These are phyloP conservation scores for Ephemerocybe angulata DNA, from an alignment of 768 basidiomycete genomes.

Conservation along the genomic window DNA sequence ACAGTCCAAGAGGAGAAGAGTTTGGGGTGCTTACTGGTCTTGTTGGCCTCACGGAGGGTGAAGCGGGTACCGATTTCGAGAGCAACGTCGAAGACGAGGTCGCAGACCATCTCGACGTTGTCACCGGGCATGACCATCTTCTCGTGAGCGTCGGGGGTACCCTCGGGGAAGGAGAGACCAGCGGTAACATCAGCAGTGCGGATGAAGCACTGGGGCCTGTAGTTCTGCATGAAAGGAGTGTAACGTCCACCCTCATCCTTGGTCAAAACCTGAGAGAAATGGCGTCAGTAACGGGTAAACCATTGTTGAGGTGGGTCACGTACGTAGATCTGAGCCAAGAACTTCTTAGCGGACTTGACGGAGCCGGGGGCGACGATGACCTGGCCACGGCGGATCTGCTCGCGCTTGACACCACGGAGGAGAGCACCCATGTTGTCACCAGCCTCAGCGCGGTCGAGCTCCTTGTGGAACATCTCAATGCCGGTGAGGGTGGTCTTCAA, in stretches of 20 bases:
- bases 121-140: slow-evolving; percentile 99
- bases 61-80: slow-evolving; percentile 88
- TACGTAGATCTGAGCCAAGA: slow-evolving; percentile 90
- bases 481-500: slow-evolving; percentile 95
- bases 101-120: slow-evolving; percentile 90
- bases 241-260: slow-evolving; percentile 90
- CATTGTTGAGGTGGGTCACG: slow-evolving; percentile 20
- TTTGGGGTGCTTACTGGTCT: slow-evolving; percentile 61
- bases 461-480: slow-evolving; percentile 96
- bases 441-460: slow-evolving; percentile 95
- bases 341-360: slow-evolving; percentile 92
- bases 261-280: slow-evolving; percentile 58
- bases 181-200: slow-evolving; percentile 94
- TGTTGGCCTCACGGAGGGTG: slow-evolving; percentile 92
- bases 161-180: slow-evolving; percentile 80
- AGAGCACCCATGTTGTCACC: slow-evolving; percentile 99
- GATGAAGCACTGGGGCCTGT: slow-evolving; percentile 92
- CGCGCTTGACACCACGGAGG: slow-evolving; percentile 94
- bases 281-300: background rate
- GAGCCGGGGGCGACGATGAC: slow-evolving; percentile 85
- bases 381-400: slow-evolving; percentile 91
- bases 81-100: slow-evolving; percentile 80
- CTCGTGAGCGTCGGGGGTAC: slow-evolving; percentile 72
- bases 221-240: slow-evolving; percentile 90
- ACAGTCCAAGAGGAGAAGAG: background rate